A percentile compares a stretch with the other conserved stretches of the same genome.
These are phyloP conservation scores for Pseudogymnoascus sp. DNA, from an alignment of 2,329 filamentous ascomycete species.

Conservation along the genomic window DNA sequence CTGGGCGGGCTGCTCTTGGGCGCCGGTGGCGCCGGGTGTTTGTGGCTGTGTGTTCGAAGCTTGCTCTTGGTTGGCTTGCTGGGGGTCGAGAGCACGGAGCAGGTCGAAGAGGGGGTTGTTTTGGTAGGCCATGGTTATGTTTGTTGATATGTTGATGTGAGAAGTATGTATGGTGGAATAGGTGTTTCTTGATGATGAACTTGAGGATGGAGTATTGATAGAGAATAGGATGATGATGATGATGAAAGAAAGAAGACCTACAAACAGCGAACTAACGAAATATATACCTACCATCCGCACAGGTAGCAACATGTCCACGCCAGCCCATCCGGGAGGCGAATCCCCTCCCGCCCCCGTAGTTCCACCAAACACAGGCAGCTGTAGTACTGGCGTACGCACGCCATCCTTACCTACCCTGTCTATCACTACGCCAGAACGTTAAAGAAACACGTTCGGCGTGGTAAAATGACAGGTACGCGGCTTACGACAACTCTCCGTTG, in stretches of 20 bases:
- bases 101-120: constrained; percentile 2
- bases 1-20: background rate
- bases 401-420: background rate
- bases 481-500: constrained; percentile 15
- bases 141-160: background rate
- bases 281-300: background rate
- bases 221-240: background rate
- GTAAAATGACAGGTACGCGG: background rate
- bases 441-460: background rate
- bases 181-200: background rate
- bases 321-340: constrained; percentile 3
- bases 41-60: background rate
- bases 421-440: background rate
- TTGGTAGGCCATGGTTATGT: background rate
- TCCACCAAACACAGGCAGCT: background rate
- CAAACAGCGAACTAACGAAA: background rate
- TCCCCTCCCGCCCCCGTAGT: background rate
- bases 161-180: background rate
- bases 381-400: background rate
- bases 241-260: constrained; percentile 4
- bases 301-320: constrained; percentile 1
- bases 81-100: background rate
- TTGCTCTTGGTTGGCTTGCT: background rate
- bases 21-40: background rate
- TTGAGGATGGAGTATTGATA: background rate